These are phyloP conservation scores for Camellia sinensis DNA, from an alignment of 148 eudicot genomes.

Conservation along the genomic window DNA sequence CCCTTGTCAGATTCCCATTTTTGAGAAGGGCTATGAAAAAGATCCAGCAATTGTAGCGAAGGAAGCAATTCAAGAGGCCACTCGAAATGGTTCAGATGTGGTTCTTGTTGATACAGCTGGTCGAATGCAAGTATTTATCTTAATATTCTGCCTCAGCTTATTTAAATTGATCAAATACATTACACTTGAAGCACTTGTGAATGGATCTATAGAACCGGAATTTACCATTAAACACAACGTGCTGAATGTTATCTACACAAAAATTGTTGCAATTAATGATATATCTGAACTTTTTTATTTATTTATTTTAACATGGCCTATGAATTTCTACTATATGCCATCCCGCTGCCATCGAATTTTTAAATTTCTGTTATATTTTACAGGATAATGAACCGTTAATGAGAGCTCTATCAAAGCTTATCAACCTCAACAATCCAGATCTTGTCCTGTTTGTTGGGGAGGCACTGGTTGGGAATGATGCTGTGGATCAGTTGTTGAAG, in stretches of 20 bases:
- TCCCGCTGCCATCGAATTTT: neutral
- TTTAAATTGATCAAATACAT: too few relatives aligned
- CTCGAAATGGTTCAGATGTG: slow-evolving; percentile 87
- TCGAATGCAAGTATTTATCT: slow-evolving; percentile 79
- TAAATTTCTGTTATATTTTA: neutral
- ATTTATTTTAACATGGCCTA: neutral
- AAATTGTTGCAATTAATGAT: neutral
- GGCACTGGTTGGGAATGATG: slow-evolving; percentile 96
- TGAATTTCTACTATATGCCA: too few relatives aligned
- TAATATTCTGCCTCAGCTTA: neutral
- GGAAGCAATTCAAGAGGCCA: slow-evolving; percentile 94
- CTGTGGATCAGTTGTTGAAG: slow-evolving; percentile 86
- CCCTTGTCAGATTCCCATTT: slow-evolving; percentile 70
- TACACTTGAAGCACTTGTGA: slow-evolving; percentile 55
- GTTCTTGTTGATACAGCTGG: slow-evolving; percentile 99
- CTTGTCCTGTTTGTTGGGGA: slow-evolving; percentile 94
- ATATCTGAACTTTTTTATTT: neutral
- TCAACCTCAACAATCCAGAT: slow-evolving; percentile 78
- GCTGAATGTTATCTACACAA: neutral
- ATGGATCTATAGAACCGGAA: neutral
- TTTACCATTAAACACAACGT: neutral
- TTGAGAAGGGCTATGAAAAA: slow-evolving; percentile 99
- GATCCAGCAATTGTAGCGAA: slow-evolving; percentile 98
- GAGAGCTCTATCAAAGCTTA: slow-evolving; percentile 91
- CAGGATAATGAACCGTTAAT: slow-evolving; percentile 97